Evolutionary conservation across 2,329 filamentous ascomycete genomes (phyloP).

Genomic region (Aspergillus pseudoglaucus): DNA sequence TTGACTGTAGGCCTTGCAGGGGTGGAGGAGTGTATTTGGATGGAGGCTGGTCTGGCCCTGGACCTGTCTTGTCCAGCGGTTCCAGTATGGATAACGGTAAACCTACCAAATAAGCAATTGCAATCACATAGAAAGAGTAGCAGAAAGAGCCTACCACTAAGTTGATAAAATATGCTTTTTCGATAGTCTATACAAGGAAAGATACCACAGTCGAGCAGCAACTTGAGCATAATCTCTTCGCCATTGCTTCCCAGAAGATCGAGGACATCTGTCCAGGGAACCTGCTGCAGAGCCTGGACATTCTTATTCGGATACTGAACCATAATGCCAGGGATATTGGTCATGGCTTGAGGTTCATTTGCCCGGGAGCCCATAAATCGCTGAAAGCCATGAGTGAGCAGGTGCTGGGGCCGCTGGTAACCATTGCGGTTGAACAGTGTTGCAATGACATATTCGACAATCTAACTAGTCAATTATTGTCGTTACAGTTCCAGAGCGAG

Average conservation of each 20-base stretch:
- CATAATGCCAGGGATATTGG: constrained; percentile 59
- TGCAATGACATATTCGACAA: constrained; percentile 73
- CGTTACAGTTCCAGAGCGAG: background rate
- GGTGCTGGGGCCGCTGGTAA: constrained; percentile 57
- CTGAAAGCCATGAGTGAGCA: constrained; percentile 79
- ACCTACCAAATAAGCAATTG: constrained; percentile 15
- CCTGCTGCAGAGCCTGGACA: constrained; percentile 59
- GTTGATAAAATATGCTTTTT: constrained; percentile 64
- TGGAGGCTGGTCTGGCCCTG: background rate
- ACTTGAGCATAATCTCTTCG: constrained; percentile 67
- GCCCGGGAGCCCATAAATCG: constrained; percentile 33
- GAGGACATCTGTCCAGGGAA: constrained; percentile 70
- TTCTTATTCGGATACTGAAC: constrained; percentile 62
- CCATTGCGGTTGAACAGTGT: constrained; percentile 60
- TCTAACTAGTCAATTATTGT: constrained; percentile 38
- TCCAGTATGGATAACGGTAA: constrained; percentile 25
- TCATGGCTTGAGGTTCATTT: constrained; percentile 24
- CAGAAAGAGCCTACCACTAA: constrained; percentile 57
- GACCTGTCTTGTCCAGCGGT: constrained; percentile 10
- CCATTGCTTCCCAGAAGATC: constrained; percentile 67
- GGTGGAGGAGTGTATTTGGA: background rate
- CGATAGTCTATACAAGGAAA: constrained; percentile 59
- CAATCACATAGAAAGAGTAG: background rate
- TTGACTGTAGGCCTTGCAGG: background rate
- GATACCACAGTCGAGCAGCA: constrained; percentile 71